A percentile compares a stretch with the other conserved stretches of the same genome.
Evolutionary conservation across 306 rosid genomes (phyloP).

Genomic region (Echinosophora koreensis): DNA sequence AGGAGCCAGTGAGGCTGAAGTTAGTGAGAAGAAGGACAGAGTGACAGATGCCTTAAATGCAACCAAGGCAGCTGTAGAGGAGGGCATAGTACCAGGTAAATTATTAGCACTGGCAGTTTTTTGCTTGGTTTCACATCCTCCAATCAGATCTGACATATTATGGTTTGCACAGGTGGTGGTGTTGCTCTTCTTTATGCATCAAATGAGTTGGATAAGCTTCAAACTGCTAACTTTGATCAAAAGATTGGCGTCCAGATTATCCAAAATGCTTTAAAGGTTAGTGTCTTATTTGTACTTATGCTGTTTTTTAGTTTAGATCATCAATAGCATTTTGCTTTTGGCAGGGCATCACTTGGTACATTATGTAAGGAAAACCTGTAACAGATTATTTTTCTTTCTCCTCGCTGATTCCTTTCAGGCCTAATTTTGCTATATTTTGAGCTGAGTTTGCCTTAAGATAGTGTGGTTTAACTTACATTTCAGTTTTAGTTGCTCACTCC

Average conservation of each 20-base stretch:
- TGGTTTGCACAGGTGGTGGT: constrained; percentile 73
- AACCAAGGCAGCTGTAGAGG: constrained; percentile 97
- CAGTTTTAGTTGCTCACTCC: neutral
- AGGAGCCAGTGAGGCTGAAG: constrained; percentile 98
- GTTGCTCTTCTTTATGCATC: constrained; percentile 96
- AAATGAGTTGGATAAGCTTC: constrained; percentile 79
- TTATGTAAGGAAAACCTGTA: neutral
- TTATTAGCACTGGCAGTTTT: neutral
- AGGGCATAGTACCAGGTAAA: constrained; percentile 91
- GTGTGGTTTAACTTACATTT: neutral
- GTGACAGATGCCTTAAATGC: constrained; percentile 97
- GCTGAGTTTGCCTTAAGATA: constrained; percentile 2
- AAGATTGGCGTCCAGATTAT: constrained; percentile 96
- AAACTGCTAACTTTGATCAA: constrained; percentile 92
- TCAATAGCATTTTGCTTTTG: constrained; percentile 1
- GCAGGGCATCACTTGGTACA: neutral
- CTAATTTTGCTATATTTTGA: neutral
- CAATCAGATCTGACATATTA: neutral
- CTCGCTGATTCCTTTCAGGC: constrained; percentile 20
- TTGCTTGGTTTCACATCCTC: neutral
- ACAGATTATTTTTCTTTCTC: neutral
- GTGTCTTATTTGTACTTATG: neutral
- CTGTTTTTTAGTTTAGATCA: neutral
- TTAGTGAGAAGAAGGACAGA: constrained; percentile 94
- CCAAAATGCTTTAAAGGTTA: constrained; percentile 91